Percentiles rank a stretch among this genome's conserved stretches.
Conservation (phyloP, 2,329 filamentous ascomycete species). For the Amauroascus niger region DNA sequence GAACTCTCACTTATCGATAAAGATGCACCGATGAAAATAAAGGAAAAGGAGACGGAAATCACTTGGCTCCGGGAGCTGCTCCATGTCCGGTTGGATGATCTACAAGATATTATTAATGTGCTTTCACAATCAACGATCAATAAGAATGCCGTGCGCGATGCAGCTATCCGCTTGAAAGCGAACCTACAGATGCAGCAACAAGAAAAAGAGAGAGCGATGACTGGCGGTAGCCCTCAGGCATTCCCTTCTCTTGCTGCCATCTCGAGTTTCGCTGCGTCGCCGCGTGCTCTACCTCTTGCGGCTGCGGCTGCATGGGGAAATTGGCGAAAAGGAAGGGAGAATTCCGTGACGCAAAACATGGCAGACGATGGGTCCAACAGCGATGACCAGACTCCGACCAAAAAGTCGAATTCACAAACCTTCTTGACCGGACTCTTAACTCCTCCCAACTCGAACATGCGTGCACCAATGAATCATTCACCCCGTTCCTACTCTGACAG, state of each 20-base stretch:
- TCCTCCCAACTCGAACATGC: slow-evolving; percentile 67
- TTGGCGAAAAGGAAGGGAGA: slow-evolving; percentile 66
- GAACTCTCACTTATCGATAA: slow-evolving; percentile 59
- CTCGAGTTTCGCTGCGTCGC: slow-evolving; percentile 66
- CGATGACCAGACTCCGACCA: slow-evolving; percentile 50
- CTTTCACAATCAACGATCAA: slow-evolving; percentile 68
- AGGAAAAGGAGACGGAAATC: slow-evolving; percentile 89
- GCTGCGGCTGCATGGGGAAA: slow-evolving; percentile 96
- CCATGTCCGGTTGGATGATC: slow-evolving; percentile 77
- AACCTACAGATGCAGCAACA: slow-evolving; percentile 98
- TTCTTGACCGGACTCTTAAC: slow-evolving; percentile 76
- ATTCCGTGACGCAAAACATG: slow-evolving; percentile 36
- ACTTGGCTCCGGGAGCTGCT: slow-evolving; percentile 89
- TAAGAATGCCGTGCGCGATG: slow-evolving; percentile 70
- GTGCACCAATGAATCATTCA: slow-evolving; percentile 44
- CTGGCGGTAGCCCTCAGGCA: slow-evolving; percentile 52
- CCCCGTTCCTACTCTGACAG: slow-evolving; percentile 25
- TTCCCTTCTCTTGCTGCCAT: slow-evolving; percentile 69
- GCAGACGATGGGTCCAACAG: slow-evolving; percentile 19
- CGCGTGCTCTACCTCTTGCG: slow-evolving; percentile 66
- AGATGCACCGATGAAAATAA: slow-evolving; percentile 70
- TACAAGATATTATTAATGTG: slow-evolving; percentile 80
- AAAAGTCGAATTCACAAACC: slow-evolving; percentile 45
- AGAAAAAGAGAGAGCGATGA: slow-evolving; percentile 76
- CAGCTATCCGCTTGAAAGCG: slow-evolving; percentile 82